phyloP scores from a whole-genome alignment of 163 green algal genomes.

The Dunaliella salina region DNA sequence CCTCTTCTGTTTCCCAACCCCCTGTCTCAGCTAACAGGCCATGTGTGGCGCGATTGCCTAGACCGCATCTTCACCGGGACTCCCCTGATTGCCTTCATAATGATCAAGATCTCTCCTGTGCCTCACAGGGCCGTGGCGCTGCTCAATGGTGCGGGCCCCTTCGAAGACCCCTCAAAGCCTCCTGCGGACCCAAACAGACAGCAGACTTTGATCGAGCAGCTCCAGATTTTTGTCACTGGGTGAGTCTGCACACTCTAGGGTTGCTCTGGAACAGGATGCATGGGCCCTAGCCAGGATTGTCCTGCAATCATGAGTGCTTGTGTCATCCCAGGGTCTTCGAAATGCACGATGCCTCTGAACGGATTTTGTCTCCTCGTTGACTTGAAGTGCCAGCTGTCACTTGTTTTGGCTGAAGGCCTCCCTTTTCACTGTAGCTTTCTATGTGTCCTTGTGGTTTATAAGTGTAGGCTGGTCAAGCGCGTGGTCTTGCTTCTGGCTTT shows the following conservation, averaged over 20 bases:
- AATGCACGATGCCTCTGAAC: no score
- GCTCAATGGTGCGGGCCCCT: constrained; percentile 69
- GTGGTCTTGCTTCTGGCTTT: constrained; percentile 64
- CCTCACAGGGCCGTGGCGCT: constrained; percentile 50
- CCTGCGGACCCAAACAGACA: constrained; percentile 13
- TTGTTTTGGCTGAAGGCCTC: no score
- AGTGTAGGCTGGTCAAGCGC: constrained; percentile 8
- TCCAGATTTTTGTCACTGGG: background rate
- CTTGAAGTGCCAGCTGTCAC: no score
- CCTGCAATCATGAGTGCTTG: background rate
- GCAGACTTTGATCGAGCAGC: background rate
- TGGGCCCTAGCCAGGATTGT: background rate
- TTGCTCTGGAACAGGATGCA: background rate
- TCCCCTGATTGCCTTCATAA: no score
- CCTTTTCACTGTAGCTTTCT: no score
- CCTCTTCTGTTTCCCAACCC: no score
- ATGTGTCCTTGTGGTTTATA: background rate
- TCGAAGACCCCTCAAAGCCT: constrained; percentile 44
- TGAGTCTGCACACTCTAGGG: background rate
- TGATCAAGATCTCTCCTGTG: background rate
- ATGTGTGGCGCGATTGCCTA: no score
- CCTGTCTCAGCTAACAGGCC: no score
- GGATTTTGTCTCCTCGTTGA: no score
- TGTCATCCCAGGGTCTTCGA: no score
- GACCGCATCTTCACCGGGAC: no score